Conservation (phyloP, 768 basidiomycete genomes). For the Lactarius akahatsu region DNA sequence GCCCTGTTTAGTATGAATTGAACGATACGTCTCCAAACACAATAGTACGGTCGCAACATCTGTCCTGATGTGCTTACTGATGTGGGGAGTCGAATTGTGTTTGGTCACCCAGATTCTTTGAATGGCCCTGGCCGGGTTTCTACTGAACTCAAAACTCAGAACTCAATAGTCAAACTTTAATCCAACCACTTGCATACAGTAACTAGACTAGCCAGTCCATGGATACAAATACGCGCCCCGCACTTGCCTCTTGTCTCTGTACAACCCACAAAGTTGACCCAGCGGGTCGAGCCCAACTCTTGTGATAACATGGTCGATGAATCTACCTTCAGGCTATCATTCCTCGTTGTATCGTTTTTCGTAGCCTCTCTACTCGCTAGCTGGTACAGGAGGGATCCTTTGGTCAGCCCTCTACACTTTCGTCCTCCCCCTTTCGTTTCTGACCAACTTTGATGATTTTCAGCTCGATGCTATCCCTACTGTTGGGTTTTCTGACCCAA, state of each 20-base stretch:
- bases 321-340: background rate
- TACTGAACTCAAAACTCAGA: too few species aligned
- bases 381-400: background rate
- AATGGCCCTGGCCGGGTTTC: too few species aligned
- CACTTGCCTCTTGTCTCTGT: background rate
- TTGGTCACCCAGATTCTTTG: too few species aligned
- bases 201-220: too few species aligned
- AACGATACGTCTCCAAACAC: too few species aligned
- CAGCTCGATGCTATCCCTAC: background rate
- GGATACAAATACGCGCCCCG: too few species aligned
- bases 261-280: background rate
- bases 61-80: too few species aligned
- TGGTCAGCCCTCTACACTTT: background rate
- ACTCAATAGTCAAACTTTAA: too few species aligned
- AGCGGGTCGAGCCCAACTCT: background rate
- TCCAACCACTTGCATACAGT: too few species aligned
- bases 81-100: too few species aligned
- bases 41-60: too few species aligned
- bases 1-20: too few species aligned
- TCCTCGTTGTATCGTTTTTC: background rate
- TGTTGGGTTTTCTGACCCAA: background rate
- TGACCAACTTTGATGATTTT: background rate
- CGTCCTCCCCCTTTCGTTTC: background rate
- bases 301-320: conserved; percentile 5
- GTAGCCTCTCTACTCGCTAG: background rate